A percentile compares a stretch with the other conserved stretches of the same genome.
Conservation (phyloP, 169 alveolate species). For the Plasmodium chabaudi region DNA sequence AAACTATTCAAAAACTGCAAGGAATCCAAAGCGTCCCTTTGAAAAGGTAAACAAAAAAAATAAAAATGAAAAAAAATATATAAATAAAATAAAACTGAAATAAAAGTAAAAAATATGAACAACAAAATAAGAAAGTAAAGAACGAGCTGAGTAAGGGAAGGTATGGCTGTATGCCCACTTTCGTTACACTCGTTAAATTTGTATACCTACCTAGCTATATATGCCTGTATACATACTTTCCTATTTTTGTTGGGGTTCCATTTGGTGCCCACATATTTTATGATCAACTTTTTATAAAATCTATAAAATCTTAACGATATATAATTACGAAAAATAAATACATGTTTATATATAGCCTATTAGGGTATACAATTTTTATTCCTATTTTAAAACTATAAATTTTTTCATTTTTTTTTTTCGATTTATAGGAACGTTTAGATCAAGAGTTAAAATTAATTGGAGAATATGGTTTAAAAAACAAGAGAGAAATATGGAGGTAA, state of each 20-base stretch:
- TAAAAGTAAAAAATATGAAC: too few relatives aligned
- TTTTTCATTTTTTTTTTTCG: conserved; percentile 9
- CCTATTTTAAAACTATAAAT: not conserved
- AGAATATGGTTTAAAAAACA: conserved; percentile 98
- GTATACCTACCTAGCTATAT: not conserved
- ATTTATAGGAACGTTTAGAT: conserved; percentile 93
- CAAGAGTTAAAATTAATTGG: conserved; percentile 98
- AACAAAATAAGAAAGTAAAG: too few relatives aligned
- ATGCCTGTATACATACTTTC: not conserved
- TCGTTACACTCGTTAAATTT: too few relatives aligned
- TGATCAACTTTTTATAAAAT: too few relatives aligned
- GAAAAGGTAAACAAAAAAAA: conserved; percentile 89
- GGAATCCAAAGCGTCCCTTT: conserved; percentile 96
- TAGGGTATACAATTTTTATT: not conserved
- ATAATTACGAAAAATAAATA: too few relatives aligned
- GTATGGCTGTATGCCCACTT: too few relatives aligned
- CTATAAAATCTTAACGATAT: too few relatives aligned
- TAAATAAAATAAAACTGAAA: too few relatives aligned
- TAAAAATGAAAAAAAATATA: not conserved
- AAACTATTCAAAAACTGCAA: conserved; percentile 91
- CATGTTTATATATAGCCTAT: not conserved
- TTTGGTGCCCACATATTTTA: too few relatives aligned
- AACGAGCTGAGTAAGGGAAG: too few relatives aligned
- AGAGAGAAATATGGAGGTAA: conserved; percentile 98
- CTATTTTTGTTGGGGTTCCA: too few relatives aligned